Evolutionary conservation across 495 filamentous ascomycete species (phyloP), one percentile per base, ranked within the genome.

Genomic region (Evansstolkia leycettana): DNA sequence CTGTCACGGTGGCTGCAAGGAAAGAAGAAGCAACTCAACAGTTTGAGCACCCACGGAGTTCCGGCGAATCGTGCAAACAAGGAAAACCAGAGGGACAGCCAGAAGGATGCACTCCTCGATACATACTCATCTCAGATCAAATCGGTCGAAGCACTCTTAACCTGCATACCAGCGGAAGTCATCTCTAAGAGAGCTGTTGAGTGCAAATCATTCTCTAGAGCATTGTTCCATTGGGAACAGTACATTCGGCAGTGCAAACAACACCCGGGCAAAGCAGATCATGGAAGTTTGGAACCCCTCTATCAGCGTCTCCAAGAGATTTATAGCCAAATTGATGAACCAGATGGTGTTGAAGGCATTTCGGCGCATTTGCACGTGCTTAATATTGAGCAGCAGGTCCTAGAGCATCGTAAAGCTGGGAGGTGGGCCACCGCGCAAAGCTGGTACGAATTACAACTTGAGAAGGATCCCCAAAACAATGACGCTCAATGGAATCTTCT

Each of bases 391-490:
- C 88, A 95, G 48, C 88, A 99, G 46, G 75, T 93, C 23, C 64
- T 94, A 34, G 86, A 88, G 43, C 87, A 96, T 52, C 74, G 79
- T 24, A 95, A 92, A 50, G 82, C 85, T 24, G 89, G 87, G n/a
- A 72, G 88, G 51, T 99, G 88, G 90, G 83, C 84, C n/a, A 85
- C 90, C 33, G 92, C 84, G 28, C 89, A 95, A 60, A 90, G 82
- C 45, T 99, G 90, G 90, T 96, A 96, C 55, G 87, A 96, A 51
- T 69, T 92, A 24, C 75, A 81, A 40, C 70, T 94, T 25, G 79
- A 77, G 5, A 76, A 88, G 41, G 72, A 79, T 29, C 86, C 92
- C 1, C 64, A 77, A 28, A 77, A 94, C 54, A 42, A 69, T 15
- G 78, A 90, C 29, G 67, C 79, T 11, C 87, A 96, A 52, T 67